Evolutionary conservation across 305 asterid genomes (phyloP).

Genomic region (Fraxinus floribunda): DNA sequence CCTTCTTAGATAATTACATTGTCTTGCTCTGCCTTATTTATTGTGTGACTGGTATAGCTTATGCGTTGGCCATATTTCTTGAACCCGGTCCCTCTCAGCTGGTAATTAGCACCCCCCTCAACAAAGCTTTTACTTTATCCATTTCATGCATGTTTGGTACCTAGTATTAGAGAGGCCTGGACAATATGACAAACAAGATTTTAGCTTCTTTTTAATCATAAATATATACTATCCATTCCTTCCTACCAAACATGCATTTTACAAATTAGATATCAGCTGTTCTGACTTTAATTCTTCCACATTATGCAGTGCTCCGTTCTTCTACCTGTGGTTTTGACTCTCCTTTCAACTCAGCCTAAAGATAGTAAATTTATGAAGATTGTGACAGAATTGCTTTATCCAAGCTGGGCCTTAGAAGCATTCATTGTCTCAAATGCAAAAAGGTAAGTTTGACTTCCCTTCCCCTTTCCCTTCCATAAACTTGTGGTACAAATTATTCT

Average conservation of each 20-base stretch:
- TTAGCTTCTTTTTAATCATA: background rate
- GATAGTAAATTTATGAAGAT: constrained; percentile 40
- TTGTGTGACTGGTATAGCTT: constrained; percentile 90
- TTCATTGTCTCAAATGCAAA: constrained; percentile 79
- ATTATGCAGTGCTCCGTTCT: constrained; percentile 79
- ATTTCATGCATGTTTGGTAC: background rate
- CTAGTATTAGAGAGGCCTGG: background rate
- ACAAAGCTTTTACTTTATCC: background rate
- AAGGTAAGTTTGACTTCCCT: constrained; percentile 39
- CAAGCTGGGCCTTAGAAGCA: constrained; percentile 96
- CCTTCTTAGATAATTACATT: constrained; percentile 65
- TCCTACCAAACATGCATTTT: background rate
- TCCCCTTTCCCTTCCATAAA: background rate
- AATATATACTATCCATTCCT: background rate
- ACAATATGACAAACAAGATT: background rate
- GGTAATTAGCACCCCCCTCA: constrained; percentile 35
- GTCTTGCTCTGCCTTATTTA: constrained; percentile 75
- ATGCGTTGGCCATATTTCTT: constrained; percentile 71
- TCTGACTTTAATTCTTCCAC: constrained; percentile 3
- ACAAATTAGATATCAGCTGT: background rate
- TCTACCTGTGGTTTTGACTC: constrained; percentile 89
- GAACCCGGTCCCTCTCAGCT: constrained; percentile 91
- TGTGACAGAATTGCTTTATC: constrained; percentile 51
- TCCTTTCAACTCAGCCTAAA: constrained; percentile 72
- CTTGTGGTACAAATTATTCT: background rate